A percentile compares a stretch with the other conserved stretches of the same genome.
Evolutionary conservation across 768 basidiomycete genomes (phyloP).

Genomic region (Udeniomyces megalosporus): DNA sequence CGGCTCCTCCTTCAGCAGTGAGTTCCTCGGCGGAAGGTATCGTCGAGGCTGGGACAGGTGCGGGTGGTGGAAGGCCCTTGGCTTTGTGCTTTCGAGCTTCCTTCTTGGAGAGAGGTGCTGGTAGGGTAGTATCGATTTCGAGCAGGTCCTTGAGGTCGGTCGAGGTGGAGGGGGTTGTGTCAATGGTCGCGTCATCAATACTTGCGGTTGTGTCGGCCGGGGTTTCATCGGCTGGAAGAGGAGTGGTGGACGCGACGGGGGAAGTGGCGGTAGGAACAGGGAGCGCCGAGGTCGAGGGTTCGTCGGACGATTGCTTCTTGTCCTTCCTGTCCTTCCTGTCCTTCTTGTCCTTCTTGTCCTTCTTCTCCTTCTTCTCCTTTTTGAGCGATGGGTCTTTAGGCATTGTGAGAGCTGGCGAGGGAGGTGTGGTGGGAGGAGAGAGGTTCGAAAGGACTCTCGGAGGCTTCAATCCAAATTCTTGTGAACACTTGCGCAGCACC

Average conservation of each 20-base stretch:
- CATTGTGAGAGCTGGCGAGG: not conserved
- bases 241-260: too few species aligned
- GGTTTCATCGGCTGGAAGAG: not conserved
- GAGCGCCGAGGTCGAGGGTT: not conserved
- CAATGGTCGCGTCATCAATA: too few species aligned
- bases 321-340: conserved; percentile 3
- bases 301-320: not conserved
- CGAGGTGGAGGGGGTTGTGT: not conserved
- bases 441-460: too few species aligned
- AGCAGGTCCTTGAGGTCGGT: conserved; percentile 7
- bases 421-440: not conserved
- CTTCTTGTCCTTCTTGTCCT: not conserved
- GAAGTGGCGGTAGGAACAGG: not conserved
- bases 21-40: not conserved
- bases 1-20: not conserved
- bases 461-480: too few species aligned
- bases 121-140: conserved; percentile 13
- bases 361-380: not conserved
- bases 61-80: conserved; percentile 2
- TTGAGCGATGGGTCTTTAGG: conserved; percentile 1
- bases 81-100: conserved; percentile 10
- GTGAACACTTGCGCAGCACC: too few species aligned
- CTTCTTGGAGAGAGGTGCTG: conserved; percentile 11
- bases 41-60: not conserved
- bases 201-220: not conserved